Conservation (phyloP, 2,329 filamentous ascomycete genomes). For the Pseudovirgaria hyperparasitica region DNA sequence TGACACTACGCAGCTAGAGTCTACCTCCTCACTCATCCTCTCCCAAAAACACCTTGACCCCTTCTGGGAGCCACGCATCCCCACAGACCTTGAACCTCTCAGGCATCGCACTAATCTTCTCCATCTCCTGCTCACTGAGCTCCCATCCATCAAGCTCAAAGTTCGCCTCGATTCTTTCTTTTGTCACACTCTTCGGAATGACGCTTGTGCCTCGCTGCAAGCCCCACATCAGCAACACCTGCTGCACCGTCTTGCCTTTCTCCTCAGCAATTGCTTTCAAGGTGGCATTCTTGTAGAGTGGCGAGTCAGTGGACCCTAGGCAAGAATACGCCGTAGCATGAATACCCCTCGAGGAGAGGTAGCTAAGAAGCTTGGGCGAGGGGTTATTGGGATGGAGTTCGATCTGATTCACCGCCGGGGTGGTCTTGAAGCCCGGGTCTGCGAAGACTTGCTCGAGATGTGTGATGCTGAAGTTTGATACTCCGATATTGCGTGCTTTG, state of each 20-base stretch:
- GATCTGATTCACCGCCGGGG: slow-evolving; percentile 65
- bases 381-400: slow-evolving; percentile 73
- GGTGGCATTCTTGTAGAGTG: slow-evolving; percentile 52
- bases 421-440: slow-evolving; percentile 49
- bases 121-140: slow-evolving; percentile 59
- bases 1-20: too few relatives aligned
- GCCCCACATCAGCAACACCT: slow-evolving; percentile 71
- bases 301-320: slow-evolving; percentile 58
- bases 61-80: slow-evolving; percentile 61
- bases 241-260: slow-evolving; percentile 58
- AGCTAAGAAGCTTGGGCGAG: slow-evolving; percentile 64
- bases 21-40: slow-evolving; percentile 53
- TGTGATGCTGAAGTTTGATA: slow-evolving; percentile 74
- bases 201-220: slow-evolving; percentile 70
- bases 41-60: slow-evolving; percentile 71
- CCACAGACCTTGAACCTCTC: slow-evolving; percentile 64
- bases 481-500: slow-evolving; percentile 69
- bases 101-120: slow-evolving; percentile 51
- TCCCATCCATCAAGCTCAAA: slow-evolving; percentile 61
- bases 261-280: slow-evolving; percentile 48
- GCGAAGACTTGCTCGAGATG: slow-evolving; percentile 64
- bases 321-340: slow-evolving; percentile 65
- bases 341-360: slow-evolving; percentile 60
- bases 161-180: slow-evolving; percentile 62
- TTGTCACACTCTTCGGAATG: slow-evolving; percentile 73